Percentiles rank a stretch among this genome's conserved stretches.
Conservation (phyloP, 805 yeast species). For the Candida qinlingensis region DNA sequence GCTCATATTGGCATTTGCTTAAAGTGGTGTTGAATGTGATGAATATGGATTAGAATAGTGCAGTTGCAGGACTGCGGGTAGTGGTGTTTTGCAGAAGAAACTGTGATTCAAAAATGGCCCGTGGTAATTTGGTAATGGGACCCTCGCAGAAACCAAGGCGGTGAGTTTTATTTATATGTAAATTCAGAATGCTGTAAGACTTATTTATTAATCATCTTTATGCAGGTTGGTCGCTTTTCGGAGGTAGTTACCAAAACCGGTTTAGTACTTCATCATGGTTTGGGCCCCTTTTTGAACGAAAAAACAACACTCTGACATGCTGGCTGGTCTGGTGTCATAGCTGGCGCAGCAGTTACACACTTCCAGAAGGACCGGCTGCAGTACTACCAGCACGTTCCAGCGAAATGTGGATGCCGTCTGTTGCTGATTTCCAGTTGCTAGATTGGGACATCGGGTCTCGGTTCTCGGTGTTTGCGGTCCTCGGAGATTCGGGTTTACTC, state of each 20-base stretch:
- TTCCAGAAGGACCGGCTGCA: too few species aligned
- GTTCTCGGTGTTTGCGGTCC: not conserved
- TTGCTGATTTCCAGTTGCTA: too few species aligned
- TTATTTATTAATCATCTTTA: not conserved
- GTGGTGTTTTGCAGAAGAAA: too few species aligned
- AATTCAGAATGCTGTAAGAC: not conserved
- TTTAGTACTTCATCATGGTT: too few species aligned
- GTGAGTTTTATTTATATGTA: not conserved
- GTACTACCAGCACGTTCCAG: not conserved
- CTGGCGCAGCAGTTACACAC: too few species aligned
- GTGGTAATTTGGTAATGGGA: too few species aligned
- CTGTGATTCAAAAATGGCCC: too few species aligned
- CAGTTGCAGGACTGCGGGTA: not conserved
- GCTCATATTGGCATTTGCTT: not conserved
- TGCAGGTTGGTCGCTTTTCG: not conserved
- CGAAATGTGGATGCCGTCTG: not conserved
- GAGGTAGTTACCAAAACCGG: not conserved
- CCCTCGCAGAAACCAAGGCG: not conserved
- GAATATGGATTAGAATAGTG: not conserved
- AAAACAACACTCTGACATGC: too few species aligned
- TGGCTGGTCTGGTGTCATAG: too few species aligned
- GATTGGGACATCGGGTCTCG: not conserved
- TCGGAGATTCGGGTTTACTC: not conserved
- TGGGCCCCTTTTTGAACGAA: too few species aligned
- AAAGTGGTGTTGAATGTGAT: not conserved